These are phyloP conservation scores for Cytospora schulzeri DNA, from an alignment of 2,329 filamentous ascomycete genomes.

Conservation along the genomic window DNA sequence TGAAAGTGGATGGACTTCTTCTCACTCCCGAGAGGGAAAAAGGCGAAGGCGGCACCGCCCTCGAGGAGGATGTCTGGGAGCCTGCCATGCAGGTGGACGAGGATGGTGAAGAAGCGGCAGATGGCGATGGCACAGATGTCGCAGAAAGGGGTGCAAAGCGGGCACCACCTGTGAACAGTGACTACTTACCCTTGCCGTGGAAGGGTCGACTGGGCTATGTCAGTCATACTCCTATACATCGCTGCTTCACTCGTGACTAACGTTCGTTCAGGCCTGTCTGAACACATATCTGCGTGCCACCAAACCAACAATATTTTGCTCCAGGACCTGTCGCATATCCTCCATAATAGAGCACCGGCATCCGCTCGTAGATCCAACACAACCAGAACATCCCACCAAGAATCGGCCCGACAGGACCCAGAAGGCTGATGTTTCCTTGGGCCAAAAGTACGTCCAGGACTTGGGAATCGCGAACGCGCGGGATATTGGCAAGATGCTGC, in stretches of 20 bases:
- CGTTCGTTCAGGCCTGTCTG: slow-evolving; percentile 67
- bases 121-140: slow-evolving; percentile 25
- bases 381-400: slow-evolving; percentile 80
- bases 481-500: slow-evolving; percentile 82
- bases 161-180: slow-evolving; percentile 79
- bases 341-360: slow-evolving; percentile 89
- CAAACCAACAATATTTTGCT: slow-evolving; percentile 85
- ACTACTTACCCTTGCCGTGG: slow-evolving; percentile 84
- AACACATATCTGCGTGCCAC: slow-evolving; percentile 87
- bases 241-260: slow-evolving; percentile 19
- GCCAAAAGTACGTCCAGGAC: slow-evolving; percentile 72
- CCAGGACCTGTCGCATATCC: slow-evolving; percentile 85
- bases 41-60: slow-evolving; percentile 29
- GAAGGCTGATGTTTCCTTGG: slow-evolving; percentile 65
- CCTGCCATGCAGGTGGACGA: slow-evolving; percentile 20
- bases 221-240: slow-evolving; percentile 37
- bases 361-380: slow-evolving; percentile 72
- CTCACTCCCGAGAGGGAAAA: slow-evolving; percentile 32
- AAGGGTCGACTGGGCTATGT: slow-evolving; percentile 88
- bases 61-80: slow-evolving; percentile 16
- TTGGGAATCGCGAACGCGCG: slow-evolving; percentile 80
- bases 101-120: slow-evolving; percentile 23
- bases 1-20: slow-evolving; percentile 29
- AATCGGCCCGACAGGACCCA: slow-evolving; percentile 80
- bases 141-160: slow-evolving; percentile 51